phyloP scores from a whole-genome alignment of 192 early-diverging fungal species.

The Backusella psychrophila region DNA sequence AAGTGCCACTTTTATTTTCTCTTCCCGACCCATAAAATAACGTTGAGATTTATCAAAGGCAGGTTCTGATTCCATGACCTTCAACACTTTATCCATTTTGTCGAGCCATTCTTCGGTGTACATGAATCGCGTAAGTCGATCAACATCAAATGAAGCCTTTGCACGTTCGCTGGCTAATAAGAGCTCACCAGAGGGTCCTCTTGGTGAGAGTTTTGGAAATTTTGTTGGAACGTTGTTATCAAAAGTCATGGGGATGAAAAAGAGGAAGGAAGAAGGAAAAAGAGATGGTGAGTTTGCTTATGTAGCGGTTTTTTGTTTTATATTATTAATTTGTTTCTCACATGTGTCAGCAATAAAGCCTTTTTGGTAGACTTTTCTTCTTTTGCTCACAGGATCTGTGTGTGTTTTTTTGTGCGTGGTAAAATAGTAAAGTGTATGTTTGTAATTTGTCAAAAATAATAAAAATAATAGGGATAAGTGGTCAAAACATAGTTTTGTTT shows the following conservation, averaged over 20 bases:
- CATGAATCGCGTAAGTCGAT: slow-evolving; percentile 65
- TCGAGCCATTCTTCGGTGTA: slow-evolving; percentile 62
- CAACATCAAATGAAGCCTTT: slow-evolving; percentile 60
- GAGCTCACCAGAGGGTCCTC: slow-evolving; percentile 47
- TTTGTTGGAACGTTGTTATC: slow-evolving; percentile 31
- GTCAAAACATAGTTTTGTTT: no score
- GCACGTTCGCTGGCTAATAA: slow-evolving; percentile 65
- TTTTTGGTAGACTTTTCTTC: neutral
- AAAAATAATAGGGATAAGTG: no score
- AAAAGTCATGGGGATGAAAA: neutral
- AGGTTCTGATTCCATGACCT: slow-evolving; percentile 64
- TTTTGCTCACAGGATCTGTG: neutral
- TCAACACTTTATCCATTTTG: slow-evolving; percentile 53
- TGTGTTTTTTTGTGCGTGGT: neutral
- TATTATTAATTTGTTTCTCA: slow-evolving; percentile 2
- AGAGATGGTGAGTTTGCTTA: neutral
- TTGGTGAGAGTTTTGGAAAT: slow-evolving; percentile 46
- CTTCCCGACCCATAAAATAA: slow-evolving; percentile 69
- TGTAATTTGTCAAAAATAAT: no score
- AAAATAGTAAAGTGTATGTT: neutral
- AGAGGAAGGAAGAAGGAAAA: neutral
- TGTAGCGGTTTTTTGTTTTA: neutral
- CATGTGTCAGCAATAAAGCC: neutral
- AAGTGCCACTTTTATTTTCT: slow-evolving; percentile 61
- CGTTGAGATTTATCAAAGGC: slow-evolving; percentile 67